Percentiles rank a stretch among this genome's conserved stretches.
Evolutionary conservation across 108 stramenopile species (phyloP).

Genomic region (Conticribra guillardii): DNA sequence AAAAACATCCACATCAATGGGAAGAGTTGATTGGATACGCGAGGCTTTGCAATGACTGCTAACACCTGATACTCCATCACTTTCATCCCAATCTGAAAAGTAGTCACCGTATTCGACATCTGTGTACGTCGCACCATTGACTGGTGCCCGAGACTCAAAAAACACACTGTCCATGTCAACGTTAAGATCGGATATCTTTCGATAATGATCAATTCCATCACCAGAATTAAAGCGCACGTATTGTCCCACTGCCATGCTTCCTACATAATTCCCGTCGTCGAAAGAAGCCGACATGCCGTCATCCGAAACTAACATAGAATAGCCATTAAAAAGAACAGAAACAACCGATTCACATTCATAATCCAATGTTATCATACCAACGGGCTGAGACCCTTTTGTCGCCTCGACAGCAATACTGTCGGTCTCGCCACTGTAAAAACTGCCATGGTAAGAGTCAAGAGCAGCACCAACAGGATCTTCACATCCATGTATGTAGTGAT

Average conservation of each 20-base stretch:
- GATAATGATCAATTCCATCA: slow-evolving; percentile 49
- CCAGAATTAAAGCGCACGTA: slow-evolving; percentile 52
- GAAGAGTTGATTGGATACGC: slow-evolving; percentile 45
- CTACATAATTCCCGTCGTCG: slow-evolving; percentile 31
- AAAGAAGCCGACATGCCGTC: slow-evolving; percentile 49
- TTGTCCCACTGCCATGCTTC: slow-evolving; percentile 23
- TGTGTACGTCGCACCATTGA: slow-evolving; percentile 37
- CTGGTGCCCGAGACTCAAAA: slow-evolving; percentile 33
- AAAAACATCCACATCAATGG: slow-evolving; percentile 40
- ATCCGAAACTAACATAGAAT: slow-evolving; percentile 37
- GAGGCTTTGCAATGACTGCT: slow-evolving; percentile 52
- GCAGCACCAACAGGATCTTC: slow-evolving; percentile 41
- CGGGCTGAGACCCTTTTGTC: slow-evolving; percentile 71
- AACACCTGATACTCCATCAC: slow-evolving; percentile 56
- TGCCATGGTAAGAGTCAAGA: slow-evolving; percentile 43
- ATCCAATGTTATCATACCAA: slow-evolving; percentile 63
- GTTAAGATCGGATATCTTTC: slow-evolving; percentile 43
- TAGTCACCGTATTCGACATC: slow-evolving; percentile 77
- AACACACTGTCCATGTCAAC: slow-evolving; percentile 9
- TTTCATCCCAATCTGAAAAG: slow-evolving; percentile 68
- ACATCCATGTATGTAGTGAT: slow-evolving; percentile 35
- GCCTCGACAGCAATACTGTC: slow-evolving; percentile 39
- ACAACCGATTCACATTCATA: slow-evolving; percentile 74
- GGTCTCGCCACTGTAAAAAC: slow-evolving; percentile 42
- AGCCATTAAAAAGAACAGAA: slow-evolving; percentile 11